Percentiles rank a stretch among this genome's conserved stretches.
These are phyloP conservation scores for Pyricularia sp. DNA, from an alignment of 2,329 filamentous ascomycete genomes.

Conservation along the genomic window DNA sequence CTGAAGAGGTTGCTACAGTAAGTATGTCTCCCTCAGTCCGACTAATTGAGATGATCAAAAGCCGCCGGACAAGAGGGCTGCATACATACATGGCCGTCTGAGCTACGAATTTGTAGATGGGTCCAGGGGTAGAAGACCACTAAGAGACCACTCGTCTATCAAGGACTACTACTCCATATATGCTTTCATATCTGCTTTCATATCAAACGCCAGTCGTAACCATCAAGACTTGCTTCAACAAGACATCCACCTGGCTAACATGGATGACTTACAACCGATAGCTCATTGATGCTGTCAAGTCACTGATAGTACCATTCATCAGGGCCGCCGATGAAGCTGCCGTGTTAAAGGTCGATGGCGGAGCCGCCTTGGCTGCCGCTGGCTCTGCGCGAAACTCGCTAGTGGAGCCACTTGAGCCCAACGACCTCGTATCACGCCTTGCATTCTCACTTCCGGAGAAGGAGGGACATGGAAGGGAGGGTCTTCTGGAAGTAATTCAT, in stretches of 20 bases:
- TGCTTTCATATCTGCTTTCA: neutral
- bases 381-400: constrained; percentile 44
- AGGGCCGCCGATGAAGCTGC: constrained; percentile 57
- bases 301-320: constrained; percentile 63
- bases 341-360: constrained; percentile 41
- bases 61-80: neutral
- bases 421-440: constrained; percentile 44
- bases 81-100: neutral
- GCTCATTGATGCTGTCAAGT: constrained; percentile 60
- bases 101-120: neutral
- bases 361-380: constrained; percentile 28
- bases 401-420: constrained; percentile 52
- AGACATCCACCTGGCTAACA: neutral
- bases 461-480: constrained; percentile 56
- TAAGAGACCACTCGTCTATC: neutral
- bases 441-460: constrained; percentile 47
- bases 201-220: neutral
- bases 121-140: neutral
- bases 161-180: neutral
- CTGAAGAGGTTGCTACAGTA: neutral
- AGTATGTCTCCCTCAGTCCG: neutral
- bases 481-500: constrained; percentile 61
- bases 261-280: constrained; percentile 21
- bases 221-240: neutral
- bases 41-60: neutral